These are phyloP conservation scores for Trichoderma afroharzianum DNA, from an alignment of 2,329 filamentous ascomycete species.

Conservation along the genomic window DNA sequence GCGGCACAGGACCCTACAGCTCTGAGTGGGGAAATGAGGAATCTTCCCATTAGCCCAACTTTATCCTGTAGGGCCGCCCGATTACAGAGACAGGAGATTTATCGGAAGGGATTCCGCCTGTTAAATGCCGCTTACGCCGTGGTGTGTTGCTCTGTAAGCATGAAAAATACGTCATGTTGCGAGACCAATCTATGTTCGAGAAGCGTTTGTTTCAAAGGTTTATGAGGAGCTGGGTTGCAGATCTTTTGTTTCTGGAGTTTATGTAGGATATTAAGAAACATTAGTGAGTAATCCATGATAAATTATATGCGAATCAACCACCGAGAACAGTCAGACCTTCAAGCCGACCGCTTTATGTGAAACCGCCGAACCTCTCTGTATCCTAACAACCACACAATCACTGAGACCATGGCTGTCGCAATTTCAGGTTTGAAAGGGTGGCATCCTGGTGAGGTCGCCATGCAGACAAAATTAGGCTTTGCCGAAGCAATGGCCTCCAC, in stretches of 20 bases:
- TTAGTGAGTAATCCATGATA: neutral
- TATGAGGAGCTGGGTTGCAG: neutral
- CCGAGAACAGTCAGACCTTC: neutral
- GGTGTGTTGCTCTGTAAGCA: neutral
- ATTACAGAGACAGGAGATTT: neutral
- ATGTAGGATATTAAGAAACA: neutral
- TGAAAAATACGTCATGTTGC: neutral
- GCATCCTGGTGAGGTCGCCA: constrained; percentile 12
- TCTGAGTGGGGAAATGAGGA: neutral
- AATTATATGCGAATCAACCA: neutral
- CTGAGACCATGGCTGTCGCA: neutral
- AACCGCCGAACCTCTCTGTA: neutral
- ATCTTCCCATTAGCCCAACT: neutral
- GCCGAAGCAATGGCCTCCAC: neutral
- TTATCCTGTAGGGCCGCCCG: neutral
- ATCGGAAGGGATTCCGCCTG: neutral
- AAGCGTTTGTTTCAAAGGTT: neutral
- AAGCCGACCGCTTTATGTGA: neutral
- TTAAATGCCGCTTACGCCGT: neutral
- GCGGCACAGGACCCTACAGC: neutral
- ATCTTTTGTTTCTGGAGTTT: neutral
- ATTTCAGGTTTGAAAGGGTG: constrained; percentile 6
- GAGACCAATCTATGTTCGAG: neutral
- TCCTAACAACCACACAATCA: neutral
- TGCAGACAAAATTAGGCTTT: constrained; percentile 12